phyloP scores from a whole-genome alignment of 495 filamentous ascomycete genomes.

The Bryoglossum gracile region DNA sequence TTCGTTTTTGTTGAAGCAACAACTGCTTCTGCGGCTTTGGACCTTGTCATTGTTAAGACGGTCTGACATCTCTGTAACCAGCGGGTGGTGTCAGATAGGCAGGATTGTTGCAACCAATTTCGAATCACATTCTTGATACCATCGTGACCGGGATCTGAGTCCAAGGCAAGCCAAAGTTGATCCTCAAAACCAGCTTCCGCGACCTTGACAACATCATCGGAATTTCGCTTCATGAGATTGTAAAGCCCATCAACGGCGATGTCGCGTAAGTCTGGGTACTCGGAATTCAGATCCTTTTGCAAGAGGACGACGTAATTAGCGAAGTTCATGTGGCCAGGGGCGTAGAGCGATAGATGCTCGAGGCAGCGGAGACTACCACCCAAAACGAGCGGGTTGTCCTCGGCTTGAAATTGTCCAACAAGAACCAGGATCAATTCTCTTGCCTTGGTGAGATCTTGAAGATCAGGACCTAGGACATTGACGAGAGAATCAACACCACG shows the following conservation, averaged over 20 bases:
- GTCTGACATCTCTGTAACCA: slow-evolving; percentile 88
- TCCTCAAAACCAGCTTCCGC: slow-evolving; percentile 77
- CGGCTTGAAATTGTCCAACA: slow-evolving; percentile 72
- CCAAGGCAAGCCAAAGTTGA: slow-evolving; percentile 82
- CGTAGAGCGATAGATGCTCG: slow-evolving; percentile 90
- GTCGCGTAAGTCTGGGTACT: slow-evolving; percentile 58
- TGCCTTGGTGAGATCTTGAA: slow-evolving; percentile 89
- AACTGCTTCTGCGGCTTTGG: slow-evolving; percentile 46
- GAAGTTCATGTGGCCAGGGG: slow-evolving; percentile 78
- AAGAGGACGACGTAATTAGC: slow-evolving; percentile 71
- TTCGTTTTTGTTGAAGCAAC: slow-evolving; percentile 41
- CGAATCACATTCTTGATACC: slow-evolving; percentile 74
- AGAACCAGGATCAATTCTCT: slow-evolving; percentile 85
- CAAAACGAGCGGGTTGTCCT: slow-evolving; percentile 65
- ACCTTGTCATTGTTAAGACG: slow-evolving; percentile 78
- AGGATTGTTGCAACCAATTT: slow-evolving; percentile 87
- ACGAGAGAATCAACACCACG: slow-evolving; percentile 90
- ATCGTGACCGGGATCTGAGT: slow-evolving; percentile 64
- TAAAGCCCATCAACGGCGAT: slow-evolving; percentile 83
- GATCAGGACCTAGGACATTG: slow-evolving; percentile 90
- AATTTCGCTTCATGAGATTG: slow-evolving; percentile 90
- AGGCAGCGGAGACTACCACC: slow-evolving; percentile 74
- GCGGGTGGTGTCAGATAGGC: slow-evolving; percentile 61
- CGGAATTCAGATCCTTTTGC: slow-evolving; percentile 67
- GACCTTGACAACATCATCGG: slow-evolving; percentile 64